A percentile compares a stretch with the other conserved stretches of the same genome.
Conservation (phyloP, 305 asterid genomes). For the Caryopteris hybrid region DNA sequence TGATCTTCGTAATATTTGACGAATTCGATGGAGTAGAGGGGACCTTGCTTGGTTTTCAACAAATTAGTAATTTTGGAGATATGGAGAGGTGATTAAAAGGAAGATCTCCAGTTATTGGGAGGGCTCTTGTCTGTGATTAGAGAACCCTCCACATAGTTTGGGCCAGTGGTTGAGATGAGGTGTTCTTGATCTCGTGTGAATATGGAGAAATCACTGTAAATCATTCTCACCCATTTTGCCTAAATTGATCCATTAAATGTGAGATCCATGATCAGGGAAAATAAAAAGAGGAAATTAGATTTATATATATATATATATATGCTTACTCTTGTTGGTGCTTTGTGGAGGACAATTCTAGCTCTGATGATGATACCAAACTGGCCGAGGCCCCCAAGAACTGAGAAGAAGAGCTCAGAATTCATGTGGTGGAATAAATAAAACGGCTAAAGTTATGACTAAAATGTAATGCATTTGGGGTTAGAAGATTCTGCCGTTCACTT, state of each 20-base stretch:
- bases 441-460: not conserved
- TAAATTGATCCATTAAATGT: not conserved
- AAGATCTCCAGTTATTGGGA: constrained; percentile 68
- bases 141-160: constrained; percentile 65
- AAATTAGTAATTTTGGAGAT: constrained; percentile 39
- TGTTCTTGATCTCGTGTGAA: constrained; percentile 71
- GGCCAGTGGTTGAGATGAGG: constrained; percentile 42
- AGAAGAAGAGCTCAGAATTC: constrained; percentile 64
- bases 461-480: not conserved
- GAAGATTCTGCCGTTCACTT: not conserved
- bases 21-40: constrained; percentile 57
- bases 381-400: constrained; percentile 75
- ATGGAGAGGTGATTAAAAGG: constrained; percentile 49
- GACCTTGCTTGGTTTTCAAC: constrained; percentile 25
- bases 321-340: constrained; percentile 59
- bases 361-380: constrained; percentile 75
- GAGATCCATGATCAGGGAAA: not conserved
- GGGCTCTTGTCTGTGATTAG: constrained; percentile 46
- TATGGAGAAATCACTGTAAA: constrained; percentile 50
- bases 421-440: constrained; percentile 53
- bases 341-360: constrained; percentile 61
- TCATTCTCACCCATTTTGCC: constrained; percentile 71
- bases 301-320: not conserved
- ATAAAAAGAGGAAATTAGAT: not conserved
- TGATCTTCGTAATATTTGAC: constrained; percentile 55